Conservation (phyloP, 306 rosid genomes). For the Nissolia schottii region DNA sequence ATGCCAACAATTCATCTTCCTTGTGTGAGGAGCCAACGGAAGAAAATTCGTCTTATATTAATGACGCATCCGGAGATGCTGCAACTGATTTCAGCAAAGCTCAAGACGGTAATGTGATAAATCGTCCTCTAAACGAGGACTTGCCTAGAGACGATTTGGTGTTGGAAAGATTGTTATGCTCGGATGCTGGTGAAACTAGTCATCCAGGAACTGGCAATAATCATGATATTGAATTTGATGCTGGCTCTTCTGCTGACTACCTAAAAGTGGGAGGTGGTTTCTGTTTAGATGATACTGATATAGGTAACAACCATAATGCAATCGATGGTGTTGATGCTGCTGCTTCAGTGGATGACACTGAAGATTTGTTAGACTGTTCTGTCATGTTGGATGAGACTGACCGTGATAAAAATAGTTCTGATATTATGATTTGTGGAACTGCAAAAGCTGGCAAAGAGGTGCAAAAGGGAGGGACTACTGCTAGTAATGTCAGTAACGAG, state of each 20-base stretch:
- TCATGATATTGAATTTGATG: slow-evolving; percentile 16
- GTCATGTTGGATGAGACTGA: slow-evolving; percentile 22
- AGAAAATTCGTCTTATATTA: slow-evolving; percentile 12
- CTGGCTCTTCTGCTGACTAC: slow-evolving; percentile 31
- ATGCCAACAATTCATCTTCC: slow-evolving; percentile 27
- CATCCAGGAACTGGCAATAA: slow-evolving; percentile 20
- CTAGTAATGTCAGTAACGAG: slow-evolving; percentile 11
- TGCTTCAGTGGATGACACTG: slow-evolving; percentile 12
- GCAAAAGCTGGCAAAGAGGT: slow-evolving; percentile 18
- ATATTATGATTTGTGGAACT: slow-evolving; percentile 10
- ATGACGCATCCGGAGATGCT: slow-evolving; percentile 19
- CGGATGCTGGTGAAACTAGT: slow-evolving; percentile 31
- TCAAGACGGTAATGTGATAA: slow-evolving; percentile 9
- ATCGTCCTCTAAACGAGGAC: slow-evolving; percentile 21
- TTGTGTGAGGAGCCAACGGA: slow-evolving; percentile 26
- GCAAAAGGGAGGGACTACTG: slow-evolving; percentile 11
- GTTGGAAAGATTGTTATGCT: slow-evolving; percentile 40
- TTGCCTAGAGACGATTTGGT: slow-evolving; percentile 27
- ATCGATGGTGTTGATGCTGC: slow-evolving; percentile 10
- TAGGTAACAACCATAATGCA: slow-evolving; percentile 21
- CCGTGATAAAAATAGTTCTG: slow-evolving; percentile 17
- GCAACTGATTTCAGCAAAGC: slow-evolving; percentile 23
- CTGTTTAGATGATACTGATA: slow-evolving; percentile 47
- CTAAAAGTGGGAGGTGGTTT: slow-evolving; percentile 62
- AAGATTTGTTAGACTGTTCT: slow-evolving; percentile 21